Evolutionary conservation across 192 early-diverging fungal genomes (phyloP).

Genomic region (Linnemannia schmuckeri): DNA sequence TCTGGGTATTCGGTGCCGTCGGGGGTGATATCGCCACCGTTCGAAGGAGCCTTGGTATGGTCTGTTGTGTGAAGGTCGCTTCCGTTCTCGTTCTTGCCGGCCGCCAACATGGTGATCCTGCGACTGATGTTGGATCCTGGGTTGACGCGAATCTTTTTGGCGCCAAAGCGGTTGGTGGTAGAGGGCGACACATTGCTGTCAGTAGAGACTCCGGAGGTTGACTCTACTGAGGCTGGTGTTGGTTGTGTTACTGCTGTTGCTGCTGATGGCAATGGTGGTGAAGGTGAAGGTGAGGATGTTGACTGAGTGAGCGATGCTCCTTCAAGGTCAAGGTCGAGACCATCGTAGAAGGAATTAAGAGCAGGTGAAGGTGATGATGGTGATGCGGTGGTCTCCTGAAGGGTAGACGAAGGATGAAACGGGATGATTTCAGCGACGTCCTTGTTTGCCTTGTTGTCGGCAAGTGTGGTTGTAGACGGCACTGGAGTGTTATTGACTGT

Average conservation of each 20-base stretch:
- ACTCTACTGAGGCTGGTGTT: not conserved
- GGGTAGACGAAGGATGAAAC: conserved; percentile 5
- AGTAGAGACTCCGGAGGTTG: not conserved
- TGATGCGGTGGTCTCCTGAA: not conserved
- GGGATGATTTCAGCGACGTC: not conserved
- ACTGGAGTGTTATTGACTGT: not conserved
- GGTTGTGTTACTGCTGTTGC: not conserved
- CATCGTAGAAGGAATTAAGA: conserved; percentile 26
- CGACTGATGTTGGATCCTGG: conserved; percentile 50
- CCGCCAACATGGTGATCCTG: conserved; percentile 40
- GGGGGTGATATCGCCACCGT: conserved; percentile 24
- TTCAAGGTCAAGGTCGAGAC: conserved; percentile 33
- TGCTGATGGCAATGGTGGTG: not conserved
- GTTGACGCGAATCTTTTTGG: conserved; percentile 34
- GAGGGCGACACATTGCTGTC: conserved; percentile 19
- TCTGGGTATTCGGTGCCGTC: conserved; percentile 45
- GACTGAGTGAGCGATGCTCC: not conserved
- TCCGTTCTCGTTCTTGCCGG: conserved; percentile 52
- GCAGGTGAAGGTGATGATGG: not conserved
- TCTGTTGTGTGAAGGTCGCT: conserved; percentile 39
- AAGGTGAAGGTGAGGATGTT: not conserved
- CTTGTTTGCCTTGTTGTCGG: conserved; percentile 6
- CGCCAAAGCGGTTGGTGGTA: conserved; percentile 26
- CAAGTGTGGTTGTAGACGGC: not conserved
- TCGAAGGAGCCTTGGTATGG: not conserved